Base-by-base conservation (phyloP, 495 filamentous ascomycete genomes). In the Neurospora sp. region DNA sequence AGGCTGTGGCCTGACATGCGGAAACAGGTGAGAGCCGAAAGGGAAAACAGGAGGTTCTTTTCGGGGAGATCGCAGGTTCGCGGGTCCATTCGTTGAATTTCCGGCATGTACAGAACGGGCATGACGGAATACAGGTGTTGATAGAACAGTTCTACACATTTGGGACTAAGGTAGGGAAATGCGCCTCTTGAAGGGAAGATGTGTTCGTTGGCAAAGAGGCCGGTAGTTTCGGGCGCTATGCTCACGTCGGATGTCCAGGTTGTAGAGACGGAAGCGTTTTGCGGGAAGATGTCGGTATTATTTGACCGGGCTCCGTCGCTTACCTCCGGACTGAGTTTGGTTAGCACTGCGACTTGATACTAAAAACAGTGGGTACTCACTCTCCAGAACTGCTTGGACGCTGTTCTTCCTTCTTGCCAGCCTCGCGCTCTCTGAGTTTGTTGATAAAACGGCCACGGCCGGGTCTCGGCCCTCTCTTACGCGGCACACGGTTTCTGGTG, bases 111-210 rank as follows among this genome's bases (percentile, higher is more conserved):
- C 13, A 82, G 69, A 4, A 83, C 66, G 19, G 80, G 80, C 79
- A 83, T 82, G 43, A 83, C 79, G 70, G 81, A 80, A 62, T 82
- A 83, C 42, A 83, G 79, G 69, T 83, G 80, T 70, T 81, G 76
- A 39, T 78, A 75, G 66, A 80, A 83, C 5, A 83, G 78, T 28
- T 82, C 78, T 15, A 83, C 76, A 69, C 80, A 82, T 62, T 78
- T 78, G 48, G 78, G 78, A 10, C 82, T 77, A 9, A 82, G 75
- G 69, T 80, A 43, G 42, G 78, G 76, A 54, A 81, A 77, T 72
- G 76, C 78, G 39, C 74, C 75, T 39, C 73, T 74, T 28, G 74
- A 77, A 6, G 80, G 78, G 36, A 73, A 71, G 59, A 74, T 79
- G 48, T 81, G 79, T 34, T 77, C 79, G 19, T 73, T 77, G 42